phyloP scores from a whole-genome alignment of 1,284 basidiomycete genomes.

The Ustanciosporium gigantosporum region DNA sequence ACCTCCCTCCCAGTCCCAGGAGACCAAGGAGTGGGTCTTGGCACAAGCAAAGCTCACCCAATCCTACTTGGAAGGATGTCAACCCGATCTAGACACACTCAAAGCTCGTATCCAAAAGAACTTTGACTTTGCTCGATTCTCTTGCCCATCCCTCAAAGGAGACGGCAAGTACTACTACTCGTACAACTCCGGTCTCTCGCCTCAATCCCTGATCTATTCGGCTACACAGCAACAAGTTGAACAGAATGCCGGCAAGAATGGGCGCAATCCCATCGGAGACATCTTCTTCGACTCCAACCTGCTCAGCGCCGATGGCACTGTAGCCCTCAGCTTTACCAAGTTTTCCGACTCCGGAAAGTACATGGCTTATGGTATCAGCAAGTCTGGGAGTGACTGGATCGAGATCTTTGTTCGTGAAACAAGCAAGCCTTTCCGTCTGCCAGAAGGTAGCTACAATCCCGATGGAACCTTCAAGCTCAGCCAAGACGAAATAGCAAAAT shows the following conservation, averaged over 20 bases:
- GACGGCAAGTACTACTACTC: constrained; percentile 56
- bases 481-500: constrained; percentile 23
- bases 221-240: constrained; percentile 43
- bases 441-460: constrained; percentile 25
- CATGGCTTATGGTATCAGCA: constrained; percentile 55
- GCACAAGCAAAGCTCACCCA: constrained; percentile 52
- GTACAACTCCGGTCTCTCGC: constrained; percentile 57
- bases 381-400: constrained; percentile 57
- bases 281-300: constrained; percentile 58
- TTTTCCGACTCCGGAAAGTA: constrained; percentile 56
- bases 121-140: constrained; percentile 55
- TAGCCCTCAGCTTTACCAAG: constrained; percentile 45
- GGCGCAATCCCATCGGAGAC: constrained; percentile 45
- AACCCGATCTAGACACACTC: constrained; percentile 46
- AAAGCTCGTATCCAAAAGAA: constrained; percentile 49
- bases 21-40: constrained; percentile 54
- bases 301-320: constrained; percentile 53
- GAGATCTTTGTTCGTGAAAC: constrained; percentile 54
- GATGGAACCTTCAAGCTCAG: constrained; percentile 36
- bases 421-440: constrained; percentile 41
- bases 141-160: constrained; percentile 50
- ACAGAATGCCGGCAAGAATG: constrained; percentile 20
- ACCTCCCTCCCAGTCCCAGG: constrained; percentile 50
- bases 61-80: constrained; percentile 43
- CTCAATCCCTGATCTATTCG: constrained; percentile 52